Evolutionary conservation across 2,329 filamentous ascomycete species (phyloP).

Genomic region (Biscogniauxia sp.): DNA sequence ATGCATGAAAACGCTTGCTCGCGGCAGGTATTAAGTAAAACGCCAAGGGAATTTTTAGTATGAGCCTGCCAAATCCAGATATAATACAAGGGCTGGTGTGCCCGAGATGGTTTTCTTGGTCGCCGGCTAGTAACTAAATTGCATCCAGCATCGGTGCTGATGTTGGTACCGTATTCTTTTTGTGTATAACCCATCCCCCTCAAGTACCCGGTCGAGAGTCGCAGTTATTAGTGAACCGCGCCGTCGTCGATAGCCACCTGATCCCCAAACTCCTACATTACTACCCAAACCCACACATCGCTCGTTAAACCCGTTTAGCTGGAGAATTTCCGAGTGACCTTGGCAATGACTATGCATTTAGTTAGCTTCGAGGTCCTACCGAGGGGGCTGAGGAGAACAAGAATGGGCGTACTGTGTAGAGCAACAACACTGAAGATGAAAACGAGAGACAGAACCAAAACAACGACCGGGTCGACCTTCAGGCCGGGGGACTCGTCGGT

Average conservation of each 20-base stretch:
- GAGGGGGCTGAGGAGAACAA: neutral
- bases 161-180: constrained; percentile 5
- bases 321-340: constrained; percentile 86
- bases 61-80: constrained; percentile 23
- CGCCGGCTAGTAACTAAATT: constrained; percentile 7
- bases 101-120: constrained; percentile 10
- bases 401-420: constrained; percentile 77
- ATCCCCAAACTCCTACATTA: constrained; percentile 6
- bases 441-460: constrained; percentile 91
- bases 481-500: constrained; percentile 96
- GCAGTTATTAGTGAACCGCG: constrained; percentile 24
- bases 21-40: neutral
- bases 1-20: neutral
- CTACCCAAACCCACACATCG: constrained; percentile 2
- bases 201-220: constrained; percentile 20
- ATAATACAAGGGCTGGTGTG: constrained; percentile 26
- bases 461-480: constrained; percentile 97
- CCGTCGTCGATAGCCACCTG: constrained; percentile 15
- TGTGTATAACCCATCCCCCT: constrained; percentile 1
- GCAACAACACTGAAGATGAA: constrained; percentile 99
- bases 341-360: constrained; percentile 75
- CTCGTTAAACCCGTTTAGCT: constrained; percentile 42
- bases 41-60: constrained; percentile 16
- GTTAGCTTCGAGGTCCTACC: constrained; percentile 13
- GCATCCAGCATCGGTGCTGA: constrained; percentile 13